Evolutionary conservation across 73 alveolate genomes (phyloP), one percentile per base, ranked within the genome.

Genomic region (Urostyla sp.): DNA sequence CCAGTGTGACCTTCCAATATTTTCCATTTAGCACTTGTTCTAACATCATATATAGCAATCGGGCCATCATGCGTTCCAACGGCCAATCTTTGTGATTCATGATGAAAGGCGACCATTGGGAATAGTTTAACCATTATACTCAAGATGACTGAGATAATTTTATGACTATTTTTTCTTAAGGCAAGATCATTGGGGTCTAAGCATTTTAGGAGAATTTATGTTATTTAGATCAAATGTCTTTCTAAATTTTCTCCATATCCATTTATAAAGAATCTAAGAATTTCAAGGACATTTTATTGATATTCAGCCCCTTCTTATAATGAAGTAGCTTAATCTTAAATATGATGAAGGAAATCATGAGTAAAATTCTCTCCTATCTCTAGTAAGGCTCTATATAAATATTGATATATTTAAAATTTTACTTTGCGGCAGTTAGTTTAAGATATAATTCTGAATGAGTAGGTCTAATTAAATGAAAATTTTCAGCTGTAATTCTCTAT

Each of bases 21-120:
- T 77, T 91, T 89, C 97, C 98, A 94, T 24, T 84, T 84, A 15
- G 93, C 92, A 0, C 97, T 93, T 16, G 97, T 94, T 26, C 95
- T 45, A 83, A 94, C 90, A 75, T 94, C 98, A 80, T 94, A 94
- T 37, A 94, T 92, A 30, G 89, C 91, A 46, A 94, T 94, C 36
- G 92, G 91, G 1, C 97, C 96, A 50, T 89, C 97, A 36, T 82
- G 91, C 0, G 95, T 89, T 3, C 98, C 98, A 16, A 94, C 95
- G 0, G 98, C 98, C 40, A 94, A 59, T 80, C 94, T 91, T 66
- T 94, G 95, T 15, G 92, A 76, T 49, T 89, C 94, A 35, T 92
- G 95, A 69, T 90, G 96, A 76, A 91, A 94, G 34, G 95, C 95
- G n/a, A 92, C 94, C 98, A 94, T 94, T 1, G 98, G 98, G 77